Base-by-base conservation (phyloP, 148 eudicot species). In the Persicaria tinctoria region DNA sequence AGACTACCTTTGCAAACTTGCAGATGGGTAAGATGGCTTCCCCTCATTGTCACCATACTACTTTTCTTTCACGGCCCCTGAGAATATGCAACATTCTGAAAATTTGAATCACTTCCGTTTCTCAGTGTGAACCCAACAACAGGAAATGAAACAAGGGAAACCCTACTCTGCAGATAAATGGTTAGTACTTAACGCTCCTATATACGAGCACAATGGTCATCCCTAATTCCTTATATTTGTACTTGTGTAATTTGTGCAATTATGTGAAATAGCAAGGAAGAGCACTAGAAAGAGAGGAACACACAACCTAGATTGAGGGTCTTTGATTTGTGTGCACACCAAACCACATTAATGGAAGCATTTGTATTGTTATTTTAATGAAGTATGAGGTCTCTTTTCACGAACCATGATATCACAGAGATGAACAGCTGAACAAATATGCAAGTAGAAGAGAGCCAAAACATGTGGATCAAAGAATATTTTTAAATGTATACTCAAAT, bases 1-100 rank as follows among this genome's bases (percentile, higher is more conserved):
- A 64, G 93, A 82, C 75, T 88, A 88, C 78, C 91, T 94, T 41
- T 94, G 98, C 84, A 90, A 90, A 87, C 69, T 89, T 69, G 98
- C 98, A 12, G 97, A 87, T 23, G 98, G 97, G 98, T 93, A 84
- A 84, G 79, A 68, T 75, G 5, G 38, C 48, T 70, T 46, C 8
- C 16, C 55, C 68, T 14, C 47, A 32, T 32, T 32, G 2, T 32
- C 3, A 44, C 46, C 14, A 5, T 66, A 16, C 5, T 27, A 12
- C 70, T 14, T 44, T 8, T 5, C 18, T 44, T 66, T 66, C 68
- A 32, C n/a, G 3, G 12, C 3, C 46, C 66, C 44, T 23, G 66
- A 50, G 18, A 41, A 17, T 12, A 50, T 45, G 49, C 70, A 53
- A 32, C 77, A 41, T 2, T 27, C 12, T 63, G 41, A 14, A 2